Evolutionary conservation across 106 monocot species (phyloP), one percentile per base, ranked within the genome.

Genomic region (Chionographis japonica): DNA sequence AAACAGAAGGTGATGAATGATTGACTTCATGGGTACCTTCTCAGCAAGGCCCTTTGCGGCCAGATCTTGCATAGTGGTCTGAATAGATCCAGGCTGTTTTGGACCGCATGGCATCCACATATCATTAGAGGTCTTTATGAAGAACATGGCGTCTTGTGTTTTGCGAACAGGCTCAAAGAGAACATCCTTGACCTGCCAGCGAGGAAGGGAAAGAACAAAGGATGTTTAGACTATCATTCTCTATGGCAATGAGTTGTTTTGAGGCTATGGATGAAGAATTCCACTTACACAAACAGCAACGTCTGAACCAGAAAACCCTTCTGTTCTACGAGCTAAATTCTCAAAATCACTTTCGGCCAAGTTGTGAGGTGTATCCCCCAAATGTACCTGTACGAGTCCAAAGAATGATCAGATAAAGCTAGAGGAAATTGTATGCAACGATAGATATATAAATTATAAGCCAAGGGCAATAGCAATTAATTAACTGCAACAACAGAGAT

Each of bases 131-230:
- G 62, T 81, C 36, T 86, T 84, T 8, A 76, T 40, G 67, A 90
- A 90, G 52, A 90, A 90, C 86, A 90, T 84, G 19, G 90, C 90
- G 76, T 90, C 90, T 61, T 90, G 90, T 20, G 86, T 86, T 76
- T 90, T 90, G 3, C 90, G 83, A 56, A 90, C 90, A n/a, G 90
- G 90, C 68, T 90, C 90, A 62, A 90, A 90, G 0, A 90, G 76
- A 7, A 90, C 90, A 73, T 90, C 90, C 78, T 84, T 90, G 37
- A 90, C 90, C 90, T 90, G 69, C 61, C 11, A 39, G 18, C 27
- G 27, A 27, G 27, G 4, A 17, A 36, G 20, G 46, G n/a, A 12
- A 4, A 58, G 37, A 40, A 49, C 12, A 37, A 4, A 53, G 3
- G 40, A 56, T 18, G 17, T 27, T 38, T 20, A 3, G 3, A 36